Conservation (phyloP, 192 early-diverging fungal species). For the Thoreauomyces humboldtii region DNA sequence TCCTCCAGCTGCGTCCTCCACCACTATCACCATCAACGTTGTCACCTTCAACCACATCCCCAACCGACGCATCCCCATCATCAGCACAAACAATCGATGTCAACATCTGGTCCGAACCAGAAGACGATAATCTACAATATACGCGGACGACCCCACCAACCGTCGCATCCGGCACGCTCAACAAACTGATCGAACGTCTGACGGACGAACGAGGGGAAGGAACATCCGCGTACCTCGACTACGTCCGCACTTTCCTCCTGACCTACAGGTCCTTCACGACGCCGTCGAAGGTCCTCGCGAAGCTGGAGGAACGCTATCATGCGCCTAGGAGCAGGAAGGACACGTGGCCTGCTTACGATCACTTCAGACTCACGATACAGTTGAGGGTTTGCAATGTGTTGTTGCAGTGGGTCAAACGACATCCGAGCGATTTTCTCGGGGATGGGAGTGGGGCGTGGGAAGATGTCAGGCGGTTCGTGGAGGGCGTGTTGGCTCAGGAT, state of each 20-base stretch:
- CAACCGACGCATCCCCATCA: no score
- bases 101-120: slow-evolving; percentile 32
- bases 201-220: slow-evolving; percentile 32
- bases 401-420: slow-evolving; percentile 39
- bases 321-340: slow-evolving; percentile 15
- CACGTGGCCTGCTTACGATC: slow-evolving; percentile 32
- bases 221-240: slow-evolving; percentile 29
- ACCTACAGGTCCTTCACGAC: slow-evolving; percentile 47
- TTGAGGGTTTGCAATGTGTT: slow-evolving; percentile 40
- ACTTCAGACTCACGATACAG: slow-evolving; percentile 34
- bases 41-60: no score
- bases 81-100: no score
- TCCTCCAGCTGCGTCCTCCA: no score
- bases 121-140: slow-evolving; percentile 17
- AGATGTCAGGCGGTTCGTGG: slow-evolving; percentile 24
- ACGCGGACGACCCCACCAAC: no score
- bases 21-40: no score
- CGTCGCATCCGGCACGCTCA: slow-evolving; percentile 26
- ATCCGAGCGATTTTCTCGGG: slow-evolving; percentile 29
- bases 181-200: slow-evolving; percentile 30
- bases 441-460: slow-evolving; percentile 19
- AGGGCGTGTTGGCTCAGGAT: slow-evolving; percentile 32
- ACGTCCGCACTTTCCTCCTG: slow-evolving; percentile 40
- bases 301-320: slow-evolving; percentile 34
- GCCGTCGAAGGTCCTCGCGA: slow-evolving; percentile 12